phyloP scores from a whole-genome alignment of 2,329 filamentous ascomycete species.

The Uncinocarpus reesii region DNA sequence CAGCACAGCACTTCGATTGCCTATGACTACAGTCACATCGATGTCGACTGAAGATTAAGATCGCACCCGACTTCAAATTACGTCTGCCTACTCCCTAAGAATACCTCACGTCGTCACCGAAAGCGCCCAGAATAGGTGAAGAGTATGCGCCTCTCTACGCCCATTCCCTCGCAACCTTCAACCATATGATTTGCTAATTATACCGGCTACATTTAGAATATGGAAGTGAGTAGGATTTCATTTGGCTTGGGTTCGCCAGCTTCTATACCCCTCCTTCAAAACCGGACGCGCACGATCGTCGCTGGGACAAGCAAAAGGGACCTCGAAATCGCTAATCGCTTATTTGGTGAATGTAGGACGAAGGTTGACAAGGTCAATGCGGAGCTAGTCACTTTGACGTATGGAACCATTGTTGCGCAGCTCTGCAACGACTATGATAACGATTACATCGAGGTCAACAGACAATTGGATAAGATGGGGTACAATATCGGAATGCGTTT shows the following conservation, averaged over 20 bases:
- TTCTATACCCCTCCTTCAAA: neutral
- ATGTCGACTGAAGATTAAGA: too few relatives aligned
- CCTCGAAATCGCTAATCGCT: neutral
- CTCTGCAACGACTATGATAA: constrained; percentile 92
- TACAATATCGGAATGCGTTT: constrained; percentile 94
- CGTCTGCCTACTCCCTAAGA: neutral
- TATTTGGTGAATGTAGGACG: constrained; percentile 48
- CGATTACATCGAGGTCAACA: constrained; percentile 92
- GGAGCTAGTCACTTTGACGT: constrained; percentile 92
- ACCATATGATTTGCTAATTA: constrained; percentile 19
- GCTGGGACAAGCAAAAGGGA: constrained; percentile 16
- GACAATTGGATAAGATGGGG: constrained; percentile 97
- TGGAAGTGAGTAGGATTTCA: constrained; percentile 64
- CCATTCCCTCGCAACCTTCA: neutral
- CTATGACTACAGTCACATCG: too few relatives aligned
- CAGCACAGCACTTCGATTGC: neutral
- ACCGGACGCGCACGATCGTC: neutral
- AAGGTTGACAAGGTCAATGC: constrained; percentile 97
- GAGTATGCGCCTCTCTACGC: constrained; percentile 47
- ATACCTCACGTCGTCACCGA: constrained; percentile 46
- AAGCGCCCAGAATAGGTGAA: constrained; percentile 61
- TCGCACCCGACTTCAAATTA: too few relatives aligned
- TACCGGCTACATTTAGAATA: constrained; percentile 49
- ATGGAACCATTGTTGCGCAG: constrained; percentile 93
- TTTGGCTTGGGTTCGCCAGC: neutral